Conservation (phyloP, 108 stramenopile species). For the Cyclotella atomus region DNA sequence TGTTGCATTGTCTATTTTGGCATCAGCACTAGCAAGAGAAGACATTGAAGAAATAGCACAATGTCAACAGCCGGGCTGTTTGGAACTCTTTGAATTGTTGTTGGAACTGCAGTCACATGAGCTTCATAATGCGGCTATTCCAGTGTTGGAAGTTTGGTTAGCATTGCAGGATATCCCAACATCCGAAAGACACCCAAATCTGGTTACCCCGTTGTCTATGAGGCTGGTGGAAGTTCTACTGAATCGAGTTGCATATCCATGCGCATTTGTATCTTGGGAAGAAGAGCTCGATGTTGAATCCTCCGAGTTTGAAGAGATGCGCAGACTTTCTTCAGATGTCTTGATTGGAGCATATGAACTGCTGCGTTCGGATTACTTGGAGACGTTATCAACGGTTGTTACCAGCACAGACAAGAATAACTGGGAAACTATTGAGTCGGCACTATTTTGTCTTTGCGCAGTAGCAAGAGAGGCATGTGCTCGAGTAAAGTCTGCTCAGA, state of each 20-base stretch:
- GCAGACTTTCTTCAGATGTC: conserved; percentile 59
- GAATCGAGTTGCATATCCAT: conserved; percentile 40
- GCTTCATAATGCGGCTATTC: conserved; percentile 45
- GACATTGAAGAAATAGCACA: conserved; percentile 50
- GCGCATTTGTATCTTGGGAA: conserved; percentile 52
- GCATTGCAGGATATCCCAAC: conserved; percentile 67
- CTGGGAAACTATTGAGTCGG: conserved; percentile 55
- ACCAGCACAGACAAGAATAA: neutral
- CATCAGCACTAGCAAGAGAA: conserved; percentile 55
- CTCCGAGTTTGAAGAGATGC: conserved; percentile 60
- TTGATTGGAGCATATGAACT: conserved; percentile 55
- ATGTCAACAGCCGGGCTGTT: conserved; percentile 38
- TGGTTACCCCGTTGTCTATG: conserved; percentile 40
- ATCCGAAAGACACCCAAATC: conserved; percentile 42
- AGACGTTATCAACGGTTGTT: conserved; percentile 27
- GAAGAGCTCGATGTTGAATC: conserved; percentile 61
- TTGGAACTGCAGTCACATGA: conserved; percentile 53
- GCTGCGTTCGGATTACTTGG: conserved; percentile 50
- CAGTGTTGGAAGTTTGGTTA: conserved; percentile 65
- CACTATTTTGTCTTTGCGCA: conserved; percentile 47
- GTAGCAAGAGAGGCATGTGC: conserved; percentile 56
- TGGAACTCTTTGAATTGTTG: conserved; percentile 49
- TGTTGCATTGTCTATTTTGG: conserved; percentile 49
- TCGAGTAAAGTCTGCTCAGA: conserved; percentile 32
- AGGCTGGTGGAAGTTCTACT: conserved; percentile 46